Base-by-base conservation (phyloP, 202 grass and related monocot species). In the Brachypodium distachyon region DNA sequence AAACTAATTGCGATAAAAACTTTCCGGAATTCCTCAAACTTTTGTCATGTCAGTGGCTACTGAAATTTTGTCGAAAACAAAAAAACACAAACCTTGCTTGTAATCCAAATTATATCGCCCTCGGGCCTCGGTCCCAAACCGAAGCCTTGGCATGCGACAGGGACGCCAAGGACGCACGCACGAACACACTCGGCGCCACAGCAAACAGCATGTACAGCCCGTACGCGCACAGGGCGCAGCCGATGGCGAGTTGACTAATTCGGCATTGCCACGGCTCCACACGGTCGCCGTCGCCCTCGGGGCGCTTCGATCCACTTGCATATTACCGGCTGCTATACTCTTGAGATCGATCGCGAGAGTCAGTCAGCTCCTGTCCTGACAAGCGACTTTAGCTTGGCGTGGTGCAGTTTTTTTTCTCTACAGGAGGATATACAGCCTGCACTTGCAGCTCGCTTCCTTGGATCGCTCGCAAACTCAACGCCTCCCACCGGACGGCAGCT, bases 341-440 rank as follows among this genome's bases (percentile, higher is more conserved):
- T 13, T 22, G 18, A 46, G n/a, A n/a, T n/a, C n/a, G n/a, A n/a
- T n/a, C n/a, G n/a, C n/a, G n/a, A n/a, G n/a, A n/a, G n/a, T n/a
- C n/a, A 9, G 21, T 66, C 39, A 18, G 47, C 65, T 64, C n/a
- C 44, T 53, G 39, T 53, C 72, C n/a, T n/a, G n/a, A 18, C 73
- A 3, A 50, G 70, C n/a, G n/a, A n/a, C n/a, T n/a, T n/a, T n/a
- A n/a, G n/a, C n/a, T 69, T 75, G 72, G 81, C 72, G 52, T 14
- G 40, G 31, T 44, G 25, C 49, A 27, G 28, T 56, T 84, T 84
- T 88, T 37, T 84, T 83, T 79, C n/a, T n/a, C n/a, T n/a, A n/a
- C n/a, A n/a, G n/a, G n/a, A n/a, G n/a, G n/a, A n/a, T n/a, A n/a
- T n/a, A n/a, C n/a, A 61, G 16, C 71, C 42, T 12, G 11, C 71